A percentile compares a stretch with the other conserved stretches of the same genome.
These are phyloP conservation scores for Blepharisma japonicum DNA, from an alignment of 73 alveolate genomes.

Conservation along the genomic window DNA sequence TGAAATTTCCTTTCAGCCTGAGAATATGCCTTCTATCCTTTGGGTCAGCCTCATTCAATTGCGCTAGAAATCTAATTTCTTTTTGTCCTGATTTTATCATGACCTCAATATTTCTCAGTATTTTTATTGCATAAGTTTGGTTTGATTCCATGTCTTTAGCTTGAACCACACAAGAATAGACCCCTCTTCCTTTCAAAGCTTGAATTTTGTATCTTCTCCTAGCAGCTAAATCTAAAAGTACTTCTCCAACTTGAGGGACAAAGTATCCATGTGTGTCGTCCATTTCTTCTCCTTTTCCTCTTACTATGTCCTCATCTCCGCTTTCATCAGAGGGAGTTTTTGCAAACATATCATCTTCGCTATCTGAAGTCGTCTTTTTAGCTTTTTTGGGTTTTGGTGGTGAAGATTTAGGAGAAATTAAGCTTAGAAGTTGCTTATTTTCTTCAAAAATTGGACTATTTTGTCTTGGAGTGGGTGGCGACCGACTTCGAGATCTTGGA, in stretches of 20 bases:
- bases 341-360: slow-evolving; percentile 2
- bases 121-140: slow-evolving; percentile 60
- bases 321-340: slow-evolving; percentile 23
- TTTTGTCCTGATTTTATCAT: slow-evolving; percentile 72
- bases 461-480: too few species aligned
- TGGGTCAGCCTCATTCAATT: slow-evolving; percentile 61
- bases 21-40: slow-evolving; percentile 58
- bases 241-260: slow-evolving; percentile 58
- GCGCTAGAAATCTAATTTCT: slow-evolving; percentile 55
- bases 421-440: too few species aligned
- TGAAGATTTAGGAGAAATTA: too few species aligned
- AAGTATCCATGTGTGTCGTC: slow-evolving; percentile 57
- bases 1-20: slow-evolving; percentile 62
- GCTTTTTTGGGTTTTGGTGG: too few species aligned
- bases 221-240: slow-evolving; percentile 34
- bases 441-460: too few species aligned
- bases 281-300: slow-evolving; percentile 31
- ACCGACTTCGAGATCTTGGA: too few species aligned
- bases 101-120: slow-evolving; percentile 62
- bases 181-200: slow-evolving; percentile 66
- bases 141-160: slow-evolving; percentile 40
- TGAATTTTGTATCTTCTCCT: slow-evolving; percentile 38
- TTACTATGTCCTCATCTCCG: slow-evolving; percentile 35
- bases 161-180: slow-evolving; percentile 62
- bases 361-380: too few species aligned